phyloP scores from a whole-genome alignment of 192 early-diverging fungal genomes.

The Mortierella claussenii region DNA sequence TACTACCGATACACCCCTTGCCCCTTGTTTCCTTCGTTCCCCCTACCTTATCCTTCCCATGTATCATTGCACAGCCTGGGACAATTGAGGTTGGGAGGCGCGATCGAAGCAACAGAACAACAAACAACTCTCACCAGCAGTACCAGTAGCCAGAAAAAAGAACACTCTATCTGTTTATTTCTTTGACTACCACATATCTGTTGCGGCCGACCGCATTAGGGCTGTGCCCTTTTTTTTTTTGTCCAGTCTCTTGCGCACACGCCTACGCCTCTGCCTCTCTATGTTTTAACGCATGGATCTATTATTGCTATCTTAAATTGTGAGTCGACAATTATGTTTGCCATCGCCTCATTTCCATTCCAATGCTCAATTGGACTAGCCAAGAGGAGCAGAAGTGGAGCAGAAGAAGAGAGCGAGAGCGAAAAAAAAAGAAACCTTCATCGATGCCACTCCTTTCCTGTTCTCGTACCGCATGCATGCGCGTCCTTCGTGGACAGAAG shows the following conservation, averaged over 20 bases:
- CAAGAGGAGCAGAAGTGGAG: too few species aligned
- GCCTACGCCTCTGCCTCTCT: too few species aligned
- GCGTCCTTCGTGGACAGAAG: background rate
- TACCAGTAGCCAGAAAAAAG: background rate
- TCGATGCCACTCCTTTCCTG: background rate
- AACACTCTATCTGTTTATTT: background rate
- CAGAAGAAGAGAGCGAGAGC: too few species aligned
- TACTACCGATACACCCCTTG: background rate
- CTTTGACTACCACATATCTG: background rate
- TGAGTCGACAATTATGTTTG: background rate
- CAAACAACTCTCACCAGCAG: background rate
- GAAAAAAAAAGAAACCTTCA: too few species aligned
- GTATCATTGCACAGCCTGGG: conserved; percentile 11
- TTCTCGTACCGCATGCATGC: background rate
- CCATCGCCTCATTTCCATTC: background rate
- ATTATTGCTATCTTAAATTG: background rate
- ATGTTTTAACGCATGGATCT: too few species aligned
- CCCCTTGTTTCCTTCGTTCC: conserved; percentile 6
- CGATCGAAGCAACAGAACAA: background rate
- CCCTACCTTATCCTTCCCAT: background rate
- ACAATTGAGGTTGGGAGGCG: background rate
- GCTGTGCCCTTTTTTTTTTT: background rate
- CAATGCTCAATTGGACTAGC: background rate
- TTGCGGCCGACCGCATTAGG: background rate
- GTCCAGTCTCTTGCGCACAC: background rate